phyloP scores from a whole-genome alignment of 2,329 filamentous ascomycete species.

The Xylaria sp. region DNA sequence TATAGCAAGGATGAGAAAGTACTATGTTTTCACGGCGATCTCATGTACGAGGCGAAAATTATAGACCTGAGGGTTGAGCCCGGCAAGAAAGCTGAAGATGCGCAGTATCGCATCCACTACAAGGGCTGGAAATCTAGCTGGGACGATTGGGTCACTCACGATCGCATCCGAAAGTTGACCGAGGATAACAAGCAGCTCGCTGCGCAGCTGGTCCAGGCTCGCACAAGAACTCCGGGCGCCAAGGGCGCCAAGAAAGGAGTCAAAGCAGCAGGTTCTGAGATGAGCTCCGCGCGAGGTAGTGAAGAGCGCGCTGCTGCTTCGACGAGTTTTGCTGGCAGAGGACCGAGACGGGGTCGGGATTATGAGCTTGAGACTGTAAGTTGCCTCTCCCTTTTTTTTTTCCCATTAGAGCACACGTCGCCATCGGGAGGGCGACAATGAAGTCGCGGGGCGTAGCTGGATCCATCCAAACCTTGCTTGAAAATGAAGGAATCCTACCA shows the following conservation, averaged over 20 bases:
- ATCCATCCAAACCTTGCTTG: background rate
- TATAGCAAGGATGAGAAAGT: conserved; percentile 88
- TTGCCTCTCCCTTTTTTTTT: conserved; percentile 45
- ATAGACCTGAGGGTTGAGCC: conserved; percentile 69
- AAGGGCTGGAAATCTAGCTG: conserved; percentile 99
- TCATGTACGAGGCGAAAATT: conserved; percentile 97
- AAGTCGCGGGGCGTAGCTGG: conserved; percentile 22
- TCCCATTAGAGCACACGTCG: conserved; percentile 19
- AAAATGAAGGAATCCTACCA: conserved; percentile 10
- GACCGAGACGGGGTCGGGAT: conserved; percentile 79
- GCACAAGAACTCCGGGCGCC: conserved; percentile 45
- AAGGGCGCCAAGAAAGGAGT: conserved; percentile 65
- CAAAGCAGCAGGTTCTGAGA: conserved; percentile 63
- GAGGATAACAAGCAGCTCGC: conserved; percentile 96
- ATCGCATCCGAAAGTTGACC: conserved; percentile 92
- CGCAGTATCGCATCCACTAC: conserved; percentile 94
- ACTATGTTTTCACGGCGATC: conserved; percentile 95
- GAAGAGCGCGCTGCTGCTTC: conserved; percentile 77
- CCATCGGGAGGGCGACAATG: conserved; percentile 5
- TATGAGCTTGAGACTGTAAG: conserved; percentile 85
- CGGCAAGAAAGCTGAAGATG: conserved; percentile 66
- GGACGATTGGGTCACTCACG: conserved; percentile 98
- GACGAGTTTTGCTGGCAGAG: conserved; percentile 70
- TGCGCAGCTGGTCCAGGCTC: conserved; percentile 72
- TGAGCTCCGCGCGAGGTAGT: conserved; percentile 76